Conservation (phyloP, 1,284 basidiomycete genomes). For the Calocybe gambosa region DNA sequence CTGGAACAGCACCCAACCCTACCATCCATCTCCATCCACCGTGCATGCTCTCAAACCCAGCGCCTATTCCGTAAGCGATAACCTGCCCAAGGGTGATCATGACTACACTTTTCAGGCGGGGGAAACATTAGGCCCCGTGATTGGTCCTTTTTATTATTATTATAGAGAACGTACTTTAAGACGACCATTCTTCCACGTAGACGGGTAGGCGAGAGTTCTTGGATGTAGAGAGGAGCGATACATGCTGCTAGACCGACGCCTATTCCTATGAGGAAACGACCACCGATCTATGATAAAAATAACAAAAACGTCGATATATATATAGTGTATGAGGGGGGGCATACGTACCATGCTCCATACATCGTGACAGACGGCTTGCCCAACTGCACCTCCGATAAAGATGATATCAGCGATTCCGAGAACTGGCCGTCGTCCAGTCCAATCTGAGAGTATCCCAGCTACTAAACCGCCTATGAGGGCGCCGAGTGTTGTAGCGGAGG, state of each 20-base stretch:
- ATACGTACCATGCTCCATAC: conserved; percentile 68
- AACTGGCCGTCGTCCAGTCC: conserved; percentile 63
- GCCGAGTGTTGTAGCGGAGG: conserved; percentile 74
- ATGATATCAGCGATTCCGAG: conserved; percentile 68
- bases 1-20: conserved; percentile 65
- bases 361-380: conserved; percentile 59
- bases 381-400: conserved; percentile 72
- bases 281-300: conserved; percentile 51
- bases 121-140: no score
- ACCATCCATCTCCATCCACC: conserved; percentile 85
- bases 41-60: conserved; percentile 57
- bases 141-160: no score
- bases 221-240: conserved; percentile 78
- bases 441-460: conserved; percentile 69
- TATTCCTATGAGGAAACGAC: conserved; percentile 70
- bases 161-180: conserved; percentile 34
- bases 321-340: background rate
- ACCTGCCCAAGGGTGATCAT: conserved; percentile 72
- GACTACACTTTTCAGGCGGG: conserved; percentile 33
- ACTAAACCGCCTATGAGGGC: conserved; percentile 70
- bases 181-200: conserved; percentile 75
- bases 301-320: no score
- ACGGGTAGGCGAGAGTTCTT: conserved; percentile 74
- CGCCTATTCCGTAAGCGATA: conserved; percentile 72
- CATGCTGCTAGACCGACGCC: conserved; percentile 72